Percentiles rank a stretch among this genome's conserved stretches.
Evolutionary conservation across 306 rosid species (phyloP).

Genomic region (Gastrolobium bilobum): DNA sequence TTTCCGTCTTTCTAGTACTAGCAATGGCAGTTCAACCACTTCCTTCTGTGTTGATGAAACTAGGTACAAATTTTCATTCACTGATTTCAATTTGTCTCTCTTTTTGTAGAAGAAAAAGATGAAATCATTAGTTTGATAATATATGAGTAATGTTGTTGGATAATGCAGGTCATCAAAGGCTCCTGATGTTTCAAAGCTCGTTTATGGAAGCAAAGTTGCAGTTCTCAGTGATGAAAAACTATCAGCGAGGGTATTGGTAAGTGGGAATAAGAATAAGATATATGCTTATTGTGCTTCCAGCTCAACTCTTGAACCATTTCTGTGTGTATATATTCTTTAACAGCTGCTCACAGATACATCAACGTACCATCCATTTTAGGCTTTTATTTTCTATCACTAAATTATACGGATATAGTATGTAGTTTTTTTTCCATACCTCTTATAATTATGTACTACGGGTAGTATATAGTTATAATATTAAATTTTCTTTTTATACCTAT

Average conservation of each 20-base stretch:
- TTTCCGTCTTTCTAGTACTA: slow-evolving; percentile 58
- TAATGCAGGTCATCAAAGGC: slow-evolving; percentile 83
- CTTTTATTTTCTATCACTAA: background rate
- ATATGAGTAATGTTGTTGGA: slow-evolving; percentile 9
- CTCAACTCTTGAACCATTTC: background rate
- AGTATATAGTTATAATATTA: no score
- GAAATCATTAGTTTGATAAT: background rate
- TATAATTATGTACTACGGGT: no score
- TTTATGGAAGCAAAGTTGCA: slow-evolving; percentile 72
- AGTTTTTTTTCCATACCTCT: no score
- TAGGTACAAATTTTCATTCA: slow-evolving; percentile 58
- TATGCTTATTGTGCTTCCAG: background rate
- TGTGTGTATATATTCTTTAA: background rate
- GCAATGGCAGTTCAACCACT: slow-evolving; percentile 49
- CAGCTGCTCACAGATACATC: background rate
- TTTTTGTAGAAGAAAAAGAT: background rate
- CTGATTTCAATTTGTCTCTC: background rate
- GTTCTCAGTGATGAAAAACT: slow-evolving; percentile 74
- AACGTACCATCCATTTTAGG: background rate
- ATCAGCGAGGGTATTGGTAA: slow-evolving; percentile 74
- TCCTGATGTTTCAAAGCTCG: slow-evolving; percentile 59
- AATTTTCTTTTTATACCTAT: no score
- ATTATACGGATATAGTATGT: no score
- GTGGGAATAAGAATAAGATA: slow-evolving; percentile 41
- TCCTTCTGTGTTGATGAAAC: slow-evolving; percentile 79